phyloP scores from a whole-genome alignment of 306 rosid species.

The Albizia julibrissin region DNA sequence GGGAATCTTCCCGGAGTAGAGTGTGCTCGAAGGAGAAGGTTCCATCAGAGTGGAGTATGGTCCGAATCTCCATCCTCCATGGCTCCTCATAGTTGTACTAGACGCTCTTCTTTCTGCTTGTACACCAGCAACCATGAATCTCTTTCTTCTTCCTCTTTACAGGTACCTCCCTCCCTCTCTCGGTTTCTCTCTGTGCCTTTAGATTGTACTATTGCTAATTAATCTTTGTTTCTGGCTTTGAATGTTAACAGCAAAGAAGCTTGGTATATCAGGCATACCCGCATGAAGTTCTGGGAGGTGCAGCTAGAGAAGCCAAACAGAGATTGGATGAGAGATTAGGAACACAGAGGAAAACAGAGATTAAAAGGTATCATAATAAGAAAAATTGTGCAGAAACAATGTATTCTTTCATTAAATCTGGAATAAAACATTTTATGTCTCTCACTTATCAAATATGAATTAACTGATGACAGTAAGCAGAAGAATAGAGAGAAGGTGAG shows the following conservation, averaged over 20 bases:
- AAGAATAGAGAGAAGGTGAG: slow-evolving; percentile 4
- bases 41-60: slow-evolving; percentile 51
- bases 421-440: neutral
- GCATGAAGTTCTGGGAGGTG: slow-evolving; percentile 61
- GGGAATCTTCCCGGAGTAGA: slow-evolving; percentile 95
- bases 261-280: slow-evolving; percentile 31
- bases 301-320: slow-evolving; percentile 76
- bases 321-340: slow-evolving; percentile 72
- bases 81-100: slow-evolving; percentile 39
- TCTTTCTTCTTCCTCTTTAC: slow-evolving; percentile 41
- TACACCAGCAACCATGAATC: slow-evolving; percentile 57
- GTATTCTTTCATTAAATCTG: too few species aligned
- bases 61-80: slow-evolving; percentile 36
- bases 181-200: neutral
- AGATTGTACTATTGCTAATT: neutral
- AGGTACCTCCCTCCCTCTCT: slow-evolving; percentile 25
- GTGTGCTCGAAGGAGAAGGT: slow-evolving; percentile 80
- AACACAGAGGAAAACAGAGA: slow-evolving; percentile 38
- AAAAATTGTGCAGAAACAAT: neutral
- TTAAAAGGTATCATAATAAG: slow-evolving; percentile 17
- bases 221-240: neutral
- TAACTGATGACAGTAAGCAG: neutral
- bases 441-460: neutral
- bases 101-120: slow-evolving; percentile 58
- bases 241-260: slow-evolving; percentile 45